phyloP scores from a whole-genome alignment of 345 rosid genomes.

The Hirschfeldia incana region DNA sequence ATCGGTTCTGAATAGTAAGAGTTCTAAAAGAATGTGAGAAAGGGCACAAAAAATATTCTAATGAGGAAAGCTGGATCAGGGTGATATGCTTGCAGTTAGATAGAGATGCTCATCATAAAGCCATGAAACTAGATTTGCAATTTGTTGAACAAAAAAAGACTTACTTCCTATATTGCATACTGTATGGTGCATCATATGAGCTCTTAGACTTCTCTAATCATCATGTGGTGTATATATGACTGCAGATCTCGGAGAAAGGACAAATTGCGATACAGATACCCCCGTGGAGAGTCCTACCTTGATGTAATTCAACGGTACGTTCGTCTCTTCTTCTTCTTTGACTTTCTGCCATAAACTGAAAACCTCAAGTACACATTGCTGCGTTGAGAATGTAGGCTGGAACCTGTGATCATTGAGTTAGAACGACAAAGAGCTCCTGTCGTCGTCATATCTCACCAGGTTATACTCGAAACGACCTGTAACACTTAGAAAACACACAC shows the following conservation, averaged over 20 bases:
- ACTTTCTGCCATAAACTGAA: background rate
- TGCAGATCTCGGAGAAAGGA: constrained; percentile 83
- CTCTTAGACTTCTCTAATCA: constrained; percentile 13
- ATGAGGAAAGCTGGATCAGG: background rate
- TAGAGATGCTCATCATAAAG: constrained; percentile 12
- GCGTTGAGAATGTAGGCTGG: constrained; percentile 63
- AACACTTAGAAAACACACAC: background rate
- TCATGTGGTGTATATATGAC: constrained; percentile 20
- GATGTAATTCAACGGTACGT: constrained; percentile 96
- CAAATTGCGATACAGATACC: constrained; percentile 90
- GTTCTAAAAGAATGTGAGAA: background rate
- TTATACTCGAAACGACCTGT: constrained; percentile 33
- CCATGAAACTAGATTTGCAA: constrained; percentile 1
- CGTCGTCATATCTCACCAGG: constrained; percentile 98
- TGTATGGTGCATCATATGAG: background rate
- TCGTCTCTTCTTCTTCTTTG: background rate
- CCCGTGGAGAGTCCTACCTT: constrained; percentile 98
- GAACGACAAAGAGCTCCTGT: constrained; percentile 99
- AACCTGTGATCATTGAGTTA: constrained; percentile 97
- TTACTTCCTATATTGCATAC: background rate
- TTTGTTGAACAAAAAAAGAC: background rate
- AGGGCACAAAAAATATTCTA: background rate
- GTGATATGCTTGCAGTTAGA: background rate
- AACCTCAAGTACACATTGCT: constrained; percentile 9
- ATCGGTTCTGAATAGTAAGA: background rate